Evolutionary conservation across 768 basidiomycete species (phyloP).

Genomic region (Suillus occidentalis): DNA sequence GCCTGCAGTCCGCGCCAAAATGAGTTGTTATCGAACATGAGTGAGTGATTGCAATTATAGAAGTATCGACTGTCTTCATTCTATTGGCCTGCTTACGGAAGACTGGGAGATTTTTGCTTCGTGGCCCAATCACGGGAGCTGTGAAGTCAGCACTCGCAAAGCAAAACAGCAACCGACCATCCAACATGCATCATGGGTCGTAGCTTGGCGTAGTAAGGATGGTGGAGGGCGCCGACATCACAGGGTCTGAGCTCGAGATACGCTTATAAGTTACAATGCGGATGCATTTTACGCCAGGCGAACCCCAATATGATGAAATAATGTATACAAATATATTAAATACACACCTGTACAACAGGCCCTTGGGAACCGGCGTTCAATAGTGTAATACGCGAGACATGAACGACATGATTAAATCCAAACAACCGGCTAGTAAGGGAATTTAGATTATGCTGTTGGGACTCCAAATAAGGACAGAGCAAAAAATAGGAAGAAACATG

Average conservation of each 20-base stretch:
- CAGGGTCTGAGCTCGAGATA: neutral
- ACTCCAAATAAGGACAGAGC: neutral
- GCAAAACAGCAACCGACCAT: neutral
- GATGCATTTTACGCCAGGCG: neutral
- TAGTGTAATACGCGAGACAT: neutral
- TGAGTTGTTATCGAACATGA: neutral
- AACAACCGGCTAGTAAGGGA: neutral
- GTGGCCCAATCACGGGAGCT: neutral
- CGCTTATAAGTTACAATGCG: neutral
- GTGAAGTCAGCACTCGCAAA: neutral
- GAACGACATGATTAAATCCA: neutral
- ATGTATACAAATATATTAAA: neutral
- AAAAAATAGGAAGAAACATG: neutral
- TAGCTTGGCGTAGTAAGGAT: neutral
- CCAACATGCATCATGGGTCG: neutral
- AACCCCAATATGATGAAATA: neutral
- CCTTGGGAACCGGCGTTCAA: neutral
- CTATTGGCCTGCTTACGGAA: neutral
- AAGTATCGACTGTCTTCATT: neutral
- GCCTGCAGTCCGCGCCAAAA: neutral
- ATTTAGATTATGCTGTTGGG: neutral
- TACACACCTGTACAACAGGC: neutral
- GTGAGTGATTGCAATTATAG: neutral
- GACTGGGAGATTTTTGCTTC: neutral
- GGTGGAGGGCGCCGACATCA: neutral